Evolutionary conservation across 805 yeast genomes (phyloP).

Genomic region (Teunomyces gatunensis): DNA sequence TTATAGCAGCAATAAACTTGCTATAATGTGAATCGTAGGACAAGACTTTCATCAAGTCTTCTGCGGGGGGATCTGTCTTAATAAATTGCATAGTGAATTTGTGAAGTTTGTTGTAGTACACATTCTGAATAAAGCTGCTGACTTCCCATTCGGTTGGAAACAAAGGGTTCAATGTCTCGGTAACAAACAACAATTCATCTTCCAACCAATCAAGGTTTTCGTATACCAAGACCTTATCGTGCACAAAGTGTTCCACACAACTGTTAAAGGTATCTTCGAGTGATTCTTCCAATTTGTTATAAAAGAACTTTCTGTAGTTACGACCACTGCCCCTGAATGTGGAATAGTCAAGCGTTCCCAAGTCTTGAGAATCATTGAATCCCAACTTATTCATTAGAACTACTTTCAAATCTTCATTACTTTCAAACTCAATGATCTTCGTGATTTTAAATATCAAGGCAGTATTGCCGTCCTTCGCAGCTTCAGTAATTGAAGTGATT

Average conservation of each 20-base stretch:
- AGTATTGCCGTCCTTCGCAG: constrained; percentile 64
- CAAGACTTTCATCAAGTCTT: constrained; percentile 66
- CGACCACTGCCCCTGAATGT: constrained; percentile 42
- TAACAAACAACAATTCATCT: constrained; percentile 69
- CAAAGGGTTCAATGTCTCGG: constrained; percentile 52
- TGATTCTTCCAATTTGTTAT: constrained; percentile 54
- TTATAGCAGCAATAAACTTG: constrained; percentile 29
- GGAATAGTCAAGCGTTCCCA: constrained; percentile 24
- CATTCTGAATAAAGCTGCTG: constrained; percentile 55
- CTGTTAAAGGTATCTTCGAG: constrained; percentile 66
- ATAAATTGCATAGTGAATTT: constrained; percentile 61
- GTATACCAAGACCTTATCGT: constrained; percentile 55
- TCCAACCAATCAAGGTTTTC: constrained; percentile 80
- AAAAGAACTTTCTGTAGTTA: constrained; percentile 61
- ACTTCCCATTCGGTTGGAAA: constrained; percentile 79
- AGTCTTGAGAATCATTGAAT: constrained; percentile 16
- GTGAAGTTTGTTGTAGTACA: constrained; percentile 68
- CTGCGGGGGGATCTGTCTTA: constrained; percentile 75
- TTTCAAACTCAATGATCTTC: constrained; percentile 78
- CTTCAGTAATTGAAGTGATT: constrained; percentile 69
- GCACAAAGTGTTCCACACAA: constrained; percentile 53
- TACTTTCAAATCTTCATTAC: constrained; percentile 65
- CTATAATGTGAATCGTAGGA: constrained; percentile 71
- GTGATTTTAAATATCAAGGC: constrained; percentile 69
- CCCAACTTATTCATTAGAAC: constrained; percentile 30